A percentile compares a stretch with the other conserved stretches of the same genome.
Evolutionary conservation across 192 early-diverging fungal genomes (phyloP).

Genomic region (Backusella sp.): DNA sequence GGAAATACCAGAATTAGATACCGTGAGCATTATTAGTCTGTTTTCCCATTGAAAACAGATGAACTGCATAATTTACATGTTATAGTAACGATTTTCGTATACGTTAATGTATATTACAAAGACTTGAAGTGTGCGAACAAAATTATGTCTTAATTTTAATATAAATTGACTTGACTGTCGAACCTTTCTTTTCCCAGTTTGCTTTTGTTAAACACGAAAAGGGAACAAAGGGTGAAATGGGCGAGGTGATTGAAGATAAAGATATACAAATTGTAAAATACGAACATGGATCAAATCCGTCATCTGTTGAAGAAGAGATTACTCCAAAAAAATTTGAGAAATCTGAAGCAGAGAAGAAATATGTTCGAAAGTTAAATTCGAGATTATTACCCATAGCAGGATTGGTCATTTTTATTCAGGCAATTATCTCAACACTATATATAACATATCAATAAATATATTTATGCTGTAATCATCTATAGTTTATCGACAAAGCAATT

Average conservation of each 20-base stretch:
- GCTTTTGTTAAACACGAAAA: not conserved
- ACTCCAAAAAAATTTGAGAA: not conserved
- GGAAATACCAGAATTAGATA: not conserved
- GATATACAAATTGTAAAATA: not conserved
- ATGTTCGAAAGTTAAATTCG: not conserved
- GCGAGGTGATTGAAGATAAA: not conserved
- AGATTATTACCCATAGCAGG: not conserved
- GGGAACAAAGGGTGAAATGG: not conserved
- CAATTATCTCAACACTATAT: not conserved
- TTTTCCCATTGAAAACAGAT: not conserved
- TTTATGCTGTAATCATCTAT: not conserved
- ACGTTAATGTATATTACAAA: not conserved
- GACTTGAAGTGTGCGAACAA: not conserved
- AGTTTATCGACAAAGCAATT: not conserved
- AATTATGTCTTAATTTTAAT: not conserved
- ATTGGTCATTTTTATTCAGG: slow-evolving; percentile 4
- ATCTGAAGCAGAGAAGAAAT: not conserved
- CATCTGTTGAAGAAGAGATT: not conserved
- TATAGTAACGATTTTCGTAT: not conserved
- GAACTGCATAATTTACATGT: not conserved
- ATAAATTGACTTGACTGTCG: not conserved
- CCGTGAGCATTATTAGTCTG: not conserved
- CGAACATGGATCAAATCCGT: not conserved
- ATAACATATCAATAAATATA: not conserved
- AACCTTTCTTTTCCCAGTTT: not conserved